Conservation (phyloP, 164 flowering plant species). For the Chimonanthus salicifolius region DNA sequence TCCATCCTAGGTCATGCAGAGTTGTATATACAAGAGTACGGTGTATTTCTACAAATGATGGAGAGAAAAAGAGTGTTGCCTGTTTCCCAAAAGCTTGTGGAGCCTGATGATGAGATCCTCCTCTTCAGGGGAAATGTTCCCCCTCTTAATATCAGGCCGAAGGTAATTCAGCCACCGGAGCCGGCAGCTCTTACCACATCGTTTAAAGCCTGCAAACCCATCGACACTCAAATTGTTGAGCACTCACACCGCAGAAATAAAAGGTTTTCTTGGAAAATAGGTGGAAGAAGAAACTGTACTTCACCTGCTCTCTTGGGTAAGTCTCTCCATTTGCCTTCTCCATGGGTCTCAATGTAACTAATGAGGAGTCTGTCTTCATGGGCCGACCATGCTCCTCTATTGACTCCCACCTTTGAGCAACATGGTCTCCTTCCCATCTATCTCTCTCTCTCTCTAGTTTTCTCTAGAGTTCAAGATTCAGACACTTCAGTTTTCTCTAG, state of each 20-base stretch:
- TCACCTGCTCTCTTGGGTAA: constrained; percentile 28
- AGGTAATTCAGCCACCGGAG: constrained; percentile 27
- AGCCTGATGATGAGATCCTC: constrained; percentile 28
- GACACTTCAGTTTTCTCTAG: neutral
- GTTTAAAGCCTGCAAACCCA: constrained; percentile 20
- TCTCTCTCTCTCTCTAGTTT: neutral
- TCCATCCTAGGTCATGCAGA: too few relatives aligned
- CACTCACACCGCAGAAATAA: neutral
- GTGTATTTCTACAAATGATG: neutral
- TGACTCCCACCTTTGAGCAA: constrained; percentile 21
- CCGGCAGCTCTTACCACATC: constrained; percentile 30
- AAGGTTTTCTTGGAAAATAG: neutral
- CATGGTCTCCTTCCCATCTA: constrained; percentile 29
- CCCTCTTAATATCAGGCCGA: constrained; percentile 29
- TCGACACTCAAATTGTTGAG: neutral
- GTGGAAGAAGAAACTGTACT: neutral
- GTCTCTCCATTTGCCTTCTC: constrained; percentile 27
- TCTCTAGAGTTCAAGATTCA: neutral
- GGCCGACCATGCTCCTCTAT: constrained; percentile 35
- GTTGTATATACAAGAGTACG: too few relatives aligned
- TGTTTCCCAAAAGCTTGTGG: constrained; percentile 25
- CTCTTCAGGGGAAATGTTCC: constrained; percentile 25
- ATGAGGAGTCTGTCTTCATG: constrained; percentile 19
- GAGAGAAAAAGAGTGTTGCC: constrained; percentile 3
- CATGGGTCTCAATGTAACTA: constrained; percentile 19